A percentile compares a stretch with the other conserved stretches of the same genome.
Conservation (phyloP, 2,329 filamentous ascomycete species). For the Fusarium vanettenii region DNA sequence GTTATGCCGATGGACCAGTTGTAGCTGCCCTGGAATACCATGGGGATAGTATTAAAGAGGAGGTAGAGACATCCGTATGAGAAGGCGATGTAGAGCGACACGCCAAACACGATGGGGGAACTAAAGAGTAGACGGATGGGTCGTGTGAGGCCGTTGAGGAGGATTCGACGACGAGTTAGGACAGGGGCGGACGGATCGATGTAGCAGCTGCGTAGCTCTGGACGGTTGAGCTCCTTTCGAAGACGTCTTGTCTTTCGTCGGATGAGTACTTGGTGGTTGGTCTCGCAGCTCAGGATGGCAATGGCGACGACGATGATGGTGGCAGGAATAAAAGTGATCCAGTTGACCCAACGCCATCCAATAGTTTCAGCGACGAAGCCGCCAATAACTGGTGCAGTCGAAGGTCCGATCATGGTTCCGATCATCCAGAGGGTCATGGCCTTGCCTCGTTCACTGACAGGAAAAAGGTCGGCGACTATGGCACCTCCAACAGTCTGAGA, state of each 20-base stretch:
- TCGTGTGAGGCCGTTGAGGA: constrained; percentile 63
- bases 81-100: constrained; percentile 63
- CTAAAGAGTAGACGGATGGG: constrained; percentile 63
- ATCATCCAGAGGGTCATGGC: constrained; percentile 64
- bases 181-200: constrained; percentile 45
- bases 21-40: constrained; percentile 60
- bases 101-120: constrained; percentile 59
- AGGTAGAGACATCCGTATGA: constrained; percentile 65
- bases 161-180: constrained; percentile 37
- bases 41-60: constrained; percentile 65
- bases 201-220: constrained; percentile 60
- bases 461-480: constrained; percentile 66
- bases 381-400: constrained; percentile 60
- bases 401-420: constrained; percentile 69
- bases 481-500: constrained; percentile 66
- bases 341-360: constrained; percentile 65
- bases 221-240: constrained; percentile 56
- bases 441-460: constrained; percentile 57
- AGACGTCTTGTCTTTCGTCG: constrained; percentile 60
- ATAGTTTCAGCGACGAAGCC: constrained; percentile 61
- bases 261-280: constrained; percentile 60
- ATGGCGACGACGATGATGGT: constrained; percentile 40
- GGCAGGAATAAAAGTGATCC: constrained; percentile 62
- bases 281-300: constrained; percentile 53
- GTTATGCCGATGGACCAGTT: constrained; percentile 58